These are phyloP conservation scores for Candida xiaguanensis DNA, from an alignment of 805 yeast species.

Conservation along the genomic window DNA sequence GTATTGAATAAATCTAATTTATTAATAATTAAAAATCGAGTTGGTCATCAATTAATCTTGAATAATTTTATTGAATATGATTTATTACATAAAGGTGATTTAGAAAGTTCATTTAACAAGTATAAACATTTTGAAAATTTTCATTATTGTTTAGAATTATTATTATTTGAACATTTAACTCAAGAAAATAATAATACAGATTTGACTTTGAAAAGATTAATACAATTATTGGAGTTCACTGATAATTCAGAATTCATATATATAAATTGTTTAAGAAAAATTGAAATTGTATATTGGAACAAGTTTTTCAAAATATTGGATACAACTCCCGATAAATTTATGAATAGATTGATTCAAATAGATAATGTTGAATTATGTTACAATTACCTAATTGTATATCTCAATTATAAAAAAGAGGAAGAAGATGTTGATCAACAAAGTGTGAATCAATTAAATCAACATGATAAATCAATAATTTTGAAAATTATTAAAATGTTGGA, in stretches of 20 bases:
- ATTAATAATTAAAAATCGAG: constrained; percentile 27
- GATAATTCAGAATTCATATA: constrained; percentile 30
- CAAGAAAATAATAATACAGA: constrained; percentile 17
- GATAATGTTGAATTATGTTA: constrained; percentile 47
- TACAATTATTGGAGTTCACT: constrained; percentile 18
- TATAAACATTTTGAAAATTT: constrained; percentile 42
- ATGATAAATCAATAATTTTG: constrained; percentile 40
- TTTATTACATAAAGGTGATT: constrained; percentile 26
- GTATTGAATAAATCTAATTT: constrained; percentile 19
- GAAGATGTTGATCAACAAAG: constrained; percentile 18
- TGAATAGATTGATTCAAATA: constrained; percentile 37
- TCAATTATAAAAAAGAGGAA: constrained; percentile 44
- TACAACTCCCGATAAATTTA: constrained; percentile 43
- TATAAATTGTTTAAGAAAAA: constrained; percentile 55
- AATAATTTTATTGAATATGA: constrained; percentile 47
- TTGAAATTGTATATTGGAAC: constrained; percentile 54
- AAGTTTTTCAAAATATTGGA: constrained; percentile 40
- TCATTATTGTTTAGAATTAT: constrained; percentile 47
- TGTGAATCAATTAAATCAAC: constrained; percentile 15
- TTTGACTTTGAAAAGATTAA: constrained; percentile 13
- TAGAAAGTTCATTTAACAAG: constrained; percentile 21
- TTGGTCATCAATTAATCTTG: constrained; percentile 41
- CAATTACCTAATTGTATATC: constrained; percentile 49
- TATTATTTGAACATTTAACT: constrained; percentile 41
- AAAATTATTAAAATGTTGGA: constrained; percentile 43